Base-by-base conservation (phyloP, 129 eudicot species). In the Flaveria ramosissima region DNA sequence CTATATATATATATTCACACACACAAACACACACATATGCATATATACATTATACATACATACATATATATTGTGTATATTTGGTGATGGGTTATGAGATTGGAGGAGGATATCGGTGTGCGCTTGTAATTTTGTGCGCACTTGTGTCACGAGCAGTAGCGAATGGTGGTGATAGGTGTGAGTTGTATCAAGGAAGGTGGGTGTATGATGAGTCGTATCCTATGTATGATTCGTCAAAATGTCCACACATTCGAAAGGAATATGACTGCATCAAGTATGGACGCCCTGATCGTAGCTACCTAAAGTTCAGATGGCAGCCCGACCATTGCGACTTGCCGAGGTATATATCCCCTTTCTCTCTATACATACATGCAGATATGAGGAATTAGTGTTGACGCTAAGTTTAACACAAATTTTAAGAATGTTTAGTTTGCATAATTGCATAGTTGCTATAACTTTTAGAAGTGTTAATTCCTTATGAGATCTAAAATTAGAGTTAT, bases 291-390 rank as follows among this genome's bases (percentile, higher is more conserved):
- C 80, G 21, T 6, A 65, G 76, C 56, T 89, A 84, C 52, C 88
- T 89, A 3, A 87, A 80, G 26, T 89, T 65, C 47, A 78, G 89
- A 65, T 89, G 96, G 96, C 89, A 87, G 50, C 92, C 96, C 32
- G 66, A 52, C 3, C 74, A 47, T 8, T 89, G 92, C 72, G 24
- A 70, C 75, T 48, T 87, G 59, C 92, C 96, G 71, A 80, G 86
- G 96, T 89, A 76, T 9, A 11, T 13, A 4, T 39, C 61, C 32
- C 41, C 39, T 19, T 17, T 16, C 20, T 15, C 51, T 11, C 39
- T 47, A 61, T 17, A 36, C 19, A 41, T 39, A 24, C 14, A 72
- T 50, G 32, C 16, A 71, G 16, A 71, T 46, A 51, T 3, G 7
- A 30, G 36, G 36, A 30, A 30, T 4, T 30, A 30, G 36, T 30